Base-by-base conservation (phyloP, 352 stramenopile genomes). In the Plasmopara halstedii region DNA sequence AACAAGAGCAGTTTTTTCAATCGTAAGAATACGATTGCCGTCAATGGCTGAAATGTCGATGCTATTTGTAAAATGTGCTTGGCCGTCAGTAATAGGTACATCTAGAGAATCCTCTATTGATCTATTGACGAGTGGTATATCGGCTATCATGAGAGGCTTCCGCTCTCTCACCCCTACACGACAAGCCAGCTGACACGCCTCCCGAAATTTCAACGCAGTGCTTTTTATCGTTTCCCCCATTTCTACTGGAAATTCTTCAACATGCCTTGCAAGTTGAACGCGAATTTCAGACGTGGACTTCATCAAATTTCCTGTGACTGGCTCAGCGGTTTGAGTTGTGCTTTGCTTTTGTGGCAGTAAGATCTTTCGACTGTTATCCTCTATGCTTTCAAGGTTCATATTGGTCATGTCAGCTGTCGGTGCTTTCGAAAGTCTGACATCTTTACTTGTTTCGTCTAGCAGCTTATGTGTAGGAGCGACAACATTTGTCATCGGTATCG, bases 401-500 rank as follows among this genome's bases (percentile, higher is more conserved):
- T 44, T 41, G 26, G 8, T 43, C 6, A 10, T 18, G 25, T 42
- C 27, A n/a, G 17, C 23, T 34, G 14, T 21, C 47, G 26, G 11
- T 42, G 22, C 25, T n/a, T 18, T 20, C 36, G 49, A 8, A 13
- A 2, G 33, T 20, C n/a, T 26, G 21, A 23, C 6, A 21, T 53
- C 46, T 7, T 22, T 19, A 15, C 18, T 39, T 46, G 31, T 27
- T 23, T 11, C 8, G 20, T 50, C 37, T 36, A 35, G 19, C 23
- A 41, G n/a, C 25, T 29, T n/a, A 3, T 35, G 26, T 33, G 15
- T 34, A 13, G 46, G 46, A 19, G 38, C 39, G 8, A 51, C 46
- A 17, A 56, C 33, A 26, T n/a, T 41, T 26, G 41, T 47, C 69
- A 88, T 86, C 8, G 79, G 79, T 14, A 87, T 76, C 25, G 79